Base-by-base conservation (phyloP, 306 rosid genomes). In the Cotoneaster glaucophyllus region DNA sequence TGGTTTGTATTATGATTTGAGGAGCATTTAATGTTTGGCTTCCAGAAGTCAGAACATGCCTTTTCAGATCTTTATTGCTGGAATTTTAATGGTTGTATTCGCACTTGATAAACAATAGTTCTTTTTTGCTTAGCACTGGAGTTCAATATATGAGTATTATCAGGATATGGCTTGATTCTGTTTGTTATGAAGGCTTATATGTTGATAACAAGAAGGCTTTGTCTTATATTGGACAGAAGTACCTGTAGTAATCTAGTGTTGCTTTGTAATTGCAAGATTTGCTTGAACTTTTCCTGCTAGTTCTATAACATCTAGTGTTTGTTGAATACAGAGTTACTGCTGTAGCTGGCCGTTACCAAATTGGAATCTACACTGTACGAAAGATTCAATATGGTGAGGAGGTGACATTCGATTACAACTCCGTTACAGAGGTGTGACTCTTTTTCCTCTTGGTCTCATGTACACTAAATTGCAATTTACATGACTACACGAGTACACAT, bases 331-430 rank as follows among this genome's bases (percentile, higher is more conserved):
- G 99, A 80, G 99, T 96, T 74, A 96, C 99, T 48, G 99, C 99
- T 39, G 99, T 96, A 52, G 96, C 84, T 82, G 99, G 99, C 73
- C 93, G 82, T 79, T 96, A 96, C 84, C 99, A 92, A 84, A 96
- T 96, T 74, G 99, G 99, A 80, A 96, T 96, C 64, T 96, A 96
- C 85, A 74, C 90, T 74, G 85, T 96, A 62, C 98, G 96, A 21
- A 77, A 85, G 78, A 96, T 96, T 84, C 96, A 80, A 70, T 75
- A 73, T 74, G 98, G 98, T n/a, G 99, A 96, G 81, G 99, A 96
- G 86, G 88, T 96, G 83, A 90, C 99, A 41, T 96, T 96, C 31
- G 99, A 96, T 83, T 96, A 96, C 85, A 90, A 96, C 78, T 96
- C 99, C 78, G 99, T 96, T 43, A 96, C 99, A 26, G 99, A 96